Conservation (phyloP, 768 basidiomycete genomes). For the Kondoa malvinella region DNA sequence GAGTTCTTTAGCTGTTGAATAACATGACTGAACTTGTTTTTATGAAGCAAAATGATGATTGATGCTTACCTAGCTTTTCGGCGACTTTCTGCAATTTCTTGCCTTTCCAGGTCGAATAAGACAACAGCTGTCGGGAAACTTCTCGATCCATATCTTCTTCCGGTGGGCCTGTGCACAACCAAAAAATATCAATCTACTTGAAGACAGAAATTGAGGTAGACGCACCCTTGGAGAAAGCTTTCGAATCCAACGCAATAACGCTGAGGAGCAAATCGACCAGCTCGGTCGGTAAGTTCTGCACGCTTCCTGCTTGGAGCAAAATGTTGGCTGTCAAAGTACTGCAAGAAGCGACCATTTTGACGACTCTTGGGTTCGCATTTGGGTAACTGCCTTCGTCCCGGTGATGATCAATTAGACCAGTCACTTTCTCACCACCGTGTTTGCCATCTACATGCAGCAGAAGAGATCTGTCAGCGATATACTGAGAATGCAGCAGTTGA, state of each 20-base stretch:
- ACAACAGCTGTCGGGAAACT: constrained; percentile 7
- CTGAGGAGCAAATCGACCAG: constrained; percentile 11
- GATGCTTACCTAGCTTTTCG: constrained; percentile 4
- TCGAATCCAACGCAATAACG: constrained; percentile 13
- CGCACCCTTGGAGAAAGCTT: constrained; percentile 10
- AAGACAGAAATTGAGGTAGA: neutral
- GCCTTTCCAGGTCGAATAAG: constrained; percentile 10
- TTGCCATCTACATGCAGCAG: constrained; percentile 5
- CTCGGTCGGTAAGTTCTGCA: neutral
- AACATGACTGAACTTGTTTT: neutral
- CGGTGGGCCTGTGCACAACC: neutral
- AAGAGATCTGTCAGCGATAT: too few species aligned
- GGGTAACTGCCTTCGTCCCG: constrained; percentile 2
- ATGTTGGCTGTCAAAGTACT: constrained; percentile 10
- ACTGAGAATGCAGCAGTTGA: too few species aligned
- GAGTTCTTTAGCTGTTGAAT: constrained; percentile 11
- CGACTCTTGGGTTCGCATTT: constrained; percentile 13
- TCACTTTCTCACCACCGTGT: neutral
- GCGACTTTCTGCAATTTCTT: constrained; percentile 8
- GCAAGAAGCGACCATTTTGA: constrained; percentile 8
- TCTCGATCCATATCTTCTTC: neutral
- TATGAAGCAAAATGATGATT: neutral
- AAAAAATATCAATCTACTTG: neutral
- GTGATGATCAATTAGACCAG: constrained; percentile 15
- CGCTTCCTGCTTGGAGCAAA: neutral